phyloP scores from a whole-genome alignment of 2,329 filamentous ascomycete species.

The Capronia coronata region DNA sequence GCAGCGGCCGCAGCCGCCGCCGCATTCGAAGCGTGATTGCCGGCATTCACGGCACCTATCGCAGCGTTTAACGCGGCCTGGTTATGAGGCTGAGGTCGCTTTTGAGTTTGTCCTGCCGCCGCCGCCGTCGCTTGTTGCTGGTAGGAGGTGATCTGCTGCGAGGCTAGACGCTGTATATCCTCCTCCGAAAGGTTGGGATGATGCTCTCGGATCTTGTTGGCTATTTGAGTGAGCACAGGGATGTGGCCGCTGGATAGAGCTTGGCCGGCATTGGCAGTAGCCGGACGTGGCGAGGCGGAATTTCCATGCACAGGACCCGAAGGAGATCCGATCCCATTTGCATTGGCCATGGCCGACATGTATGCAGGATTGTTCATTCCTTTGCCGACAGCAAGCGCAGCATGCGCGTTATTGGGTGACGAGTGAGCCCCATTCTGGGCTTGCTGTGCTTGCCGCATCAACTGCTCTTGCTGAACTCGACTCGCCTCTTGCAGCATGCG shows the following conservation, averaged over 20 bases:
- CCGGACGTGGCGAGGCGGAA: constrained; percentile 40
- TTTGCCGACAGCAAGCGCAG: constrained; percentile 33
- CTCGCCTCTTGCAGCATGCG: constrained; percentile 45
- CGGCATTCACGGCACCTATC: constrained; percentile 40
- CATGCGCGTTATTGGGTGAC: constrained; percentile 41
- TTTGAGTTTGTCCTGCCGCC: constrained; percentile 28
- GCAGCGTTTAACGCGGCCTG: constrained; percentile 49
- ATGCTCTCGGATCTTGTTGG: constrained; percentile 46
- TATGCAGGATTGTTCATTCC: constrained; percentile 40
- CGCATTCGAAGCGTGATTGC: constrained; percentile 35
- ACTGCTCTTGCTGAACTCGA: constrained; percentile 38
- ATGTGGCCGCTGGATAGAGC: constrained; percentile 49
- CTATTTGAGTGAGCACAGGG: constrained; percentile 49
- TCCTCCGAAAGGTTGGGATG: constrained; percentile 49
- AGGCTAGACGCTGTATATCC: constrained; percentile 49
- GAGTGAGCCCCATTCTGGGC: constrained; percentile 40
- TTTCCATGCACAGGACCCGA: constrained; percentile 37
- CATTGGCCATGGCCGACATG: constrained; percentile 41
- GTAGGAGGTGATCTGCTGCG: constrained; percentile 41
- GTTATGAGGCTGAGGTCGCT: constrained; percentile 36
- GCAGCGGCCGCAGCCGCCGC: constrained; percentile 27
- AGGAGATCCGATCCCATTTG: constrained; percentile 40
- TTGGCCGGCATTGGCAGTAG: constrained; percentile 37
- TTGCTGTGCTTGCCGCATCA: constrained; percentile 35
- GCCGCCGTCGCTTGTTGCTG: constrained; percentile 40